These are phyloP conservation scores for Ganoderma multipileum DNA, from an alignment of 1,284 basidiomycete species.

Conservation along the genomic window DNA sequence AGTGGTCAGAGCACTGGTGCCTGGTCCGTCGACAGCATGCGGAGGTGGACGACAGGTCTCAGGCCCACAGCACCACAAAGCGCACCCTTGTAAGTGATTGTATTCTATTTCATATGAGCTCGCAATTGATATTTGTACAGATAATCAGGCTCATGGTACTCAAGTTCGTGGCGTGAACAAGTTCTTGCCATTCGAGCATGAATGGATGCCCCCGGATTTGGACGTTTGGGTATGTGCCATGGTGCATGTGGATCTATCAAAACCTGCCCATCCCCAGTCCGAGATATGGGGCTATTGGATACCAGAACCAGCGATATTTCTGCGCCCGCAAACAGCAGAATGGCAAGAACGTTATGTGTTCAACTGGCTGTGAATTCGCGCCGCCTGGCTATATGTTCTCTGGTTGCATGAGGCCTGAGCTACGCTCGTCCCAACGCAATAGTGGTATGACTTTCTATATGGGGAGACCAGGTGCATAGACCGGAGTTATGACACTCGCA, in stretches of 20 bases:
- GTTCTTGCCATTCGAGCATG: background rate
- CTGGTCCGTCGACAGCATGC: background rate
- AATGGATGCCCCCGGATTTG: background rate
- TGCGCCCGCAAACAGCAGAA: background rate
- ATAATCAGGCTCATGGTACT: background rate
- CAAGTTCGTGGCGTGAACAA: background rate
- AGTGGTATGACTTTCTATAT: background rate
- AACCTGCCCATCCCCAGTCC: background rate
- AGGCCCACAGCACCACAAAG: background rate
- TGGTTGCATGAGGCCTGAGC: background rate
- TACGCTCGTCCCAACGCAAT: background rate
- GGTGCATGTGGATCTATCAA: background rate
- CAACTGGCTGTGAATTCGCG: background rate
- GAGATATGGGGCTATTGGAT: background rate
- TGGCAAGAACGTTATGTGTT: background rate
- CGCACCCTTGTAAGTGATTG: background rate
- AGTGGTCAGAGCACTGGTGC: background rate
- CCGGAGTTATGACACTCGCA: background rate
- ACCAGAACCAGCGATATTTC: background rate
- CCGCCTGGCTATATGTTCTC: background rate
- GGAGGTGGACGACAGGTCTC: background rate
- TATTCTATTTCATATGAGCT: background rate
- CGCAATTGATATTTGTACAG: background rate
- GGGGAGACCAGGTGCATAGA: background rate
- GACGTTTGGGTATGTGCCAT: background rate